These are phyloP conservation scores for Fusarium avenaceum DNA, from an alignment of 2,329 filamentous ascomycete genomes.

Conservation along the genomic window DNA sequence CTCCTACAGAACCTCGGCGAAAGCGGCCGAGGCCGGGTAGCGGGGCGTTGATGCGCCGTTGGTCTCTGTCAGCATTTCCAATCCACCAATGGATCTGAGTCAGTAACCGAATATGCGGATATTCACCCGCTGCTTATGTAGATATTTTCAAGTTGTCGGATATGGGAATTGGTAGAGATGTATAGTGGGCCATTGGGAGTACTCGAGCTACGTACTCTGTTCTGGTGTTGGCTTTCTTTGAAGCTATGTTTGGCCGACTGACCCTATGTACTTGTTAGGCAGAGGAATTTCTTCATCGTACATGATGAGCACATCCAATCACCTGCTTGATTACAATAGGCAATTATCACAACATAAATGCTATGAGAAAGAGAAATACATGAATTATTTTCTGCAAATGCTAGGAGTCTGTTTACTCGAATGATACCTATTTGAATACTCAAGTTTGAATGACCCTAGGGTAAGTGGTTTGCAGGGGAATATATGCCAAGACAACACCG, in stretches of 20 bases:
- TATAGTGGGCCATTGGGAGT: background rate
- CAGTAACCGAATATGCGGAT: conserved; percentile 27
- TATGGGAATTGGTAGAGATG: conserved; percentile 1
- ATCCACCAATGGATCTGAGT: conserved; percentile 35
- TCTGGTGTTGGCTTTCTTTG: background rate
- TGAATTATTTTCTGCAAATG: background rate
- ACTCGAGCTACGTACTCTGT: background rate
- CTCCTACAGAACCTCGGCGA: conserved; percentile 41
- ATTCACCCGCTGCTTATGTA: conserved; percentile 7
- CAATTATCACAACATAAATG: too few relatives aligned
- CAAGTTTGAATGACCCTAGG: background rate
- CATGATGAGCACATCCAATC: too few relatives aligned
- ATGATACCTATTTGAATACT: background rate
- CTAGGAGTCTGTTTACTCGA: background rate
- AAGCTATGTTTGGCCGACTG: too few relatives aligned
- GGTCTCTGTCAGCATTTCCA: conserved; percentile 43
- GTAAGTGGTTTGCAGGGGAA: background rate
- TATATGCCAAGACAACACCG: conserved; percentile 11
- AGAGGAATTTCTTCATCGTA: too few relatives aligned
- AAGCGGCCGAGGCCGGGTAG: conserved; percentile 38
- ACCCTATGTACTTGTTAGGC: too few relatives aligned
- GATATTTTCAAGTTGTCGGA: conserved; percentile 5
- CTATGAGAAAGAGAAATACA: background rate
- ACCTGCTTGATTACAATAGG: too few relatives aligned
- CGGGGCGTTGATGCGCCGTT: conserved; percentile 28